A percentile compares a stretch with the other conserved stretches of the same genome.
Conservation (phyloP, 176 grass and related monocot genomes). For the Oryza nivara region DNA sequence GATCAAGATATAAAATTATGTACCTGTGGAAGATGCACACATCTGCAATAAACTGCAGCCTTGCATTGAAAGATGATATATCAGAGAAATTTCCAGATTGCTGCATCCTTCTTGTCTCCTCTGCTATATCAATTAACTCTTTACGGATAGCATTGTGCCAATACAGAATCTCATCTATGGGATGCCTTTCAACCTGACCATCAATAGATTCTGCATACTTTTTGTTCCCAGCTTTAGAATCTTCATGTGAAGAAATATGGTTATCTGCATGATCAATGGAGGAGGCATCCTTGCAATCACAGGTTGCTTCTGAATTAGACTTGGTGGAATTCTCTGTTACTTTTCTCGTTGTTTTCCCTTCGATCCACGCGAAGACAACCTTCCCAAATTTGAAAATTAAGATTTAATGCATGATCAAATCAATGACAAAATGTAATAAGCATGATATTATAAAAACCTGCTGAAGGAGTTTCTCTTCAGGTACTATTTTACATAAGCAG, state of each 20-base stretch:
- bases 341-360: conserved; percentile 59
- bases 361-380: conserved; percentile 92
- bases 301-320: conserved; percentile 41
- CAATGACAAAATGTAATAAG: conserved; percentile 30
- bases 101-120: conserved; percentile 85
- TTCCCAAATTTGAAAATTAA: conserved; percentile 51
- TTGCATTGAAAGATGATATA: conserved; percentile 77
- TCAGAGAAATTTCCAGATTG: conserved; percentile 87
- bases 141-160: conserved; percentile 95
- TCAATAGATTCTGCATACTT: conserved; percentile 55
- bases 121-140: conserved; percentile 82
- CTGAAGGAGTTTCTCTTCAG: conserved; percentile 95
- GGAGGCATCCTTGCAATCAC: conserved; percentile 22
- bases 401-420: conserved; percentile 35
- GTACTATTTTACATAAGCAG: conserved; percentile 86
- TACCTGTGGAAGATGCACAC: conserved; percentile 98
- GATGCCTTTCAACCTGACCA: conserved; percentile 47
- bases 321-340: conserved; percentile 11
- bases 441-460: conserved; percentile 54
- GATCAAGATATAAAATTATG: conserved; percentile 1
- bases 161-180: conserved; percentile 95
- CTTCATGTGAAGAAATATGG: conserved; percentile 43
- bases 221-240: conserved; percentile 56
- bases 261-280: conserved; percentile 43
- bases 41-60: conserved; percentile 97